phyloP scores from a whole-genome alignment of 768 basidiomycete genomes.

The Pholiota microspora region DNA sequence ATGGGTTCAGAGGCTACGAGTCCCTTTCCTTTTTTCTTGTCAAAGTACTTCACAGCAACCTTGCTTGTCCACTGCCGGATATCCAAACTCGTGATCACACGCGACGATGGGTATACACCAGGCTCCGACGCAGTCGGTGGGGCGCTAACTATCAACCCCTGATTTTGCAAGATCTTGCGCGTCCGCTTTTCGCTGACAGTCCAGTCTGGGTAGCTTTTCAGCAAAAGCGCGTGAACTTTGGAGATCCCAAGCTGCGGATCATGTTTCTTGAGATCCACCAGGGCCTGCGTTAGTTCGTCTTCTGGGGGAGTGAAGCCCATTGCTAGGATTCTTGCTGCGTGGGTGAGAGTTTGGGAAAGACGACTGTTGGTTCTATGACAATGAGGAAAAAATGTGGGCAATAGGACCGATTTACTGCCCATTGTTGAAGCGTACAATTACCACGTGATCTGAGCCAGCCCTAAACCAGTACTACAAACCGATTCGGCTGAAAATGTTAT shows the following conservation, averaged over 20 bases:
- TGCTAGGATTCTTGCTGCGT: neutral
- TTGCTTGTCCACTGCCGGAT: conserved; percentile 60
- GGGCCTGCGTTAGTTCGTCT: conserved; percentile 54
- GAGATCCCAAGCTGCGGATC: conserved; percentile 67
- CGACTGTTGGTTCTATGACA: neutral
- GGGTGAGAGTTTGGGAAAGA: neutral
- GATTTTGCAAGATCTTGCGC: conserved; percentile 63
- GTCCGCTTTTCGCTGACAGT: conserved; percentile 82
- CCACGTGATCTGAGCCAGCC: neutral
- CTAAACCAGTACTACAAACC: neutral
- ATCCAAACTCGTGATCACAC: conserved; percentile 62
- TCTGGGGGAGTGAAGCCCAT: conserved; percentile 48
- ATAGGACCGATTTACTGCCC: too few relatives aligned
- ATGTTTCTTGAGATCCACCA: conserved; percentile 51
- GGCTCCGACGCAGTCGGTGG: conserved; percentile 16
- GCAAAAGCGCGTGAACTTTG: conserved; percentile 67
- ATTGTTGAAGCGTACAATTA: too few relatives aligned
- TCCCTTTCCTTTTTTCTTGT: conserved; percentile 76
- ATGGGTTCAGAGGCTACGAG: conserved; percentile 71
- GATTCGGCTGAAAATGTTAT: neutral
- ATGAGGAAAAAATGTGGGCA: neutral
- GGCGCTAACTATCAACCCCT: conserved; percentile 43
- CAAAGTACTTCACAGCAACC: conserved; percentile 66
- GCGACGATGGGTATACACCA: conserved; percentile 55
- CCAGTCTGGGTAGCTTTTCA: conserved; percentile 64